These are phyloP conservation scores for Corchorus olitorius DNA, from an alignment of 345 rosid species.

Conservation along the genomic window DNA sequence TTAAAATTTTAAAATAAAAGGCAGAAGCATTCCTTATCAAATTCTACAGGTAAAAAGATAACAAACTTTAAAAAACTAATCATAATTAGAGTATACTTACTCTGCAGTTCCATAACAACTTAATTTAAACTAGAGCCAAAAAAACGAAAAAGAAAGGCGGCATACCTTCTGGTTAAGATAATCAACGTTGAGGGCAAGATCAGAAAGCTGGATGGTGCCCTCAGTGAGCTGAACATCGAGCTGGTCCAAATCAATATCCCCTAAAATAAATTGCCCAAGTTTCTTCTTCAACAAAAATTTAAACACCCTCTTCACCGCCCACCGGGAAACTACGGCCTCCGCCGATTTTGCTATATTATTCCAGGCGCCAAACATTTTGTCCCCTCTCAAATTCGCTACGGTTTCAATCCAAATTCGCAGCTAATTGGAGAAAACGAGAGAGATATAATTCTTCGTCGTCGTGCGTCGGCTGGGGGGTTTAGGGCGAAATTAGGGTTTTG, in stretches of 20 bases:
- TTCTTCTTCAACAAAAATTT: conserved; percentile 92
- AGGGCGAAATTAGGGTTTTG: neutral
- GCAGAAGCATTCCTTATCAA: neutral
- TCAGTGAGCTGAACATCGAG: conserved; percentile 88
- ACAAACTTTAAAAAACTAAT: neutral
- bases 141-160: neutral
- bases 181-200: conserved; percentile 87
- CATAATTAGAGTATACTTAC: neutral
- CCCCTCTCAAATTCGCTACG: neutral
- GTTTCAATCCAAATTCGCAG: neutral
- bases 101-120: neutral
- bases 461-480: neutral
- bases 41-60: neutral
- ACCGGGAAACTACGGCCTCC: conserved; percentile 71
- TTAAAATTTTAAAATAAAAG: neutral
- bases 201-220: conserved; percentile 77
- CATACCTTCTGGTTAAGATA: conserved; percentile 71
- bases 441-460: neutral
- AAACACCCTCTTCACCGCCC: conserved; percentile 89
- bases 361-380: conserved; percentile 53
- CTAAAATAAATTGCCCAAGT: conserved; percentile 74
- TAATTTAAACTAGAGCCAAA: neutral
- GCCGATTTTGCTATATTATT: conserved; percentile 68
- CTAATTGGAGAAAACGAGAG: conserved; percentile 12
- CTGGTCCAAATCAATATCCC: conserved; percentile 90